Conservation (phyloP, 768 basidiomycete genomes). For the Tulasnella sp. region DNA sequence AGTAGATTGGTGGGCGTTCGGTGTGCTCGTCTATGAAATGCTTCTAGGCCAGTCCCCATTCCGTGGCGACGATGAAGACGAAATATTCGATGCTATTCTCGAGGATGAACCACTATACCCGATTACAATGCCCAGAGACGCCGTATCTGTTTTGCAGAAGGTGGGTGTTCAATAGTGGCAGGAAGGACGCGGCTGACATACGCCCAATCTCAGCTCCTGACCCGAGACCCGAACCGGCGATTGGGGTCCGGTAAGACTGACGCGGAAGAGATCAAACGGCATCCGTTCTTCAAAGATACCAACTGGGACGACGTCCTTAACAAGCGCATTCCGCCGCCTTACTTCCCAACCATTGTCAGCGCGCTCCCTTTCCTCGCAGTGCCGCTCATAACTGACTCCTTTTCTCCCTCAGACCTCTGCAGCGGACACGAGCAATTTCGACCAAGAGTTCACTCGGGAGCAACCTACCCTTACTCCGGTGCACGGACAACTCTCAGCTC, state of each 20-base stretch:
- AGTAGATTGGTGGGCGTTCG: conserved; percentile 99
- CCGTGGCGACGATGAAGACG: conserved; percentile 98
- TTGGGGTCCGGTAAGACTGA: conserved; percentile 87
- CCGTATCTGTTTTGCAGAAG: conserved; percentile 91
- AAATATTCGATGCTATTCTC: conserved; percentile 98
- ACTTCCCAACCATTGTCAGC: conserved; percentile 92
- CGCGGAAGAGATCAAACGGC: conserved; percentile 94
- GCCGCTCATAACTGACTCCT: conserved; percentile 17
- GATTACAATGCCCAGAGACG: conserved; percentile 97
- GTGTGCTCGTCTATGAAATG: conserved; percentile 98
- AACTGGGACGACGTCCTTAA: conserved; percentile 94
- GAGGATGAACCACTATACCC: conserved; percentile 98
- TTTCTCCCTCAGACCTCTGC: conserved; percentile 25
- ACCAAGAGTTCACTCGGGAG: conserved; percentile 94
- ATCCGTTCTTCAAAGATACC: conserved; percentile 98
- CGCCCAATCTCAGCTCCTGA: conserved; percentile 56
- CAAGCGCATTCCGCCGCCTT: conserved; percentile 95
- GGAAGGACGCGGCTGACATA: background rate
- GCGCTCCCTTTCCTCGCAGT: conserved; percentile 29
- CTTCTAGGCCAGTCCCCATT: conserved; percentile 97
- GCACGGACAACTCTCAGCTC: conserved; percentile 80
- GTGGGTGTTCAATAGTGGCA: conserved; percentile 34
- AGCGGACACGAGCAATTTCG: conserved; percentile 59
- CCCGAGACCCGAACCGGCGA: conserved; percentile 82
- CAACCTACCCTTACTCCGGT: conserved; percentile 97